Base-by-base conservation (phyloP, 192 early-diverging fungal genomes). In the Backusella sp. region DNA sequence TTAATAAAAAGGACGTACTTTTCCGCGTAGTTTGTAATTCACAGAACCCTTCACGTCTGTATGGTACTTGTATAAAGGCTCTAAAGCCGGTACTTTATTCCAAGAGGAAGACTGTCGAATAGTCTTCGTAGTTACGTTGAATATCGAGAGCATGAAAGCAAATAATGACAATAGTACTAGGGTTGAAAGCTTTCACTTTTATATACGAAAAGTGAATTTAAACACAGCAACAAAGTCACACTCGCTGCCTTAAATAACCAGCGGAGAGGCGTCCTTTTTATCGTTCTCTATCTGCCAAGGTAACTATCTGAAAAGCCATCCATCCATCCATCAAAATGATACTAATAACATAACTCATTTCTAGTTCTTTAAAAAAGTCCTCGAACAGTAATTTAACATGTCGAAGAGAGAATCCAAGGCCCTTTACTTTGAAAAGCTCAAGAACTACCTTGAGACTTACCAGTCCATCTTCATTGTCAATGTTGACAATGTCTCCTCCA, bases 401-500 rank as follows among this genome's bases (percentile, higher is more conserved):
- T 97, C 96, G 92, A 97, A 97, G 96, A 94, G 95, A 96, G 96
- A 95, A 92, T 83, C 80, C 88, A 99, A 99, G 88, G 94, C 91
- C 88, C 92, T 91, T 82, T 99, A 99, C 90, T 97, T 98, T 87
- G 80, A 85, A 68, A 97, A 96, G 91, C 94, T 99, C 82, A 92
- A 94, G 86, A 72, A 75, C 68, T 91, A 94, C 82, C 89, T 99
- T 82, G 91, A 92, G 76, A 91, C 95, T 83, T 95, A 94, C 94
- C 84, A 89, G 84, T 96, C 96, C 88, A 96, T 99, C 85, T 99
- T 99, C 92, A 90, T 99, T 88, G 96, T 98, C 88, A 96, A 96
- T 82, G 98, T 99, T 72, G 98, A 99, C 92, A 99, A 99, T 93
- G 98, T 99, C 89, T 95, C 96, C 83, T 79, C 78, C 78, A 98